Conservation (phyloP, 805 yeast genomes). For the Yamadazyma nakazawae region DNA sequence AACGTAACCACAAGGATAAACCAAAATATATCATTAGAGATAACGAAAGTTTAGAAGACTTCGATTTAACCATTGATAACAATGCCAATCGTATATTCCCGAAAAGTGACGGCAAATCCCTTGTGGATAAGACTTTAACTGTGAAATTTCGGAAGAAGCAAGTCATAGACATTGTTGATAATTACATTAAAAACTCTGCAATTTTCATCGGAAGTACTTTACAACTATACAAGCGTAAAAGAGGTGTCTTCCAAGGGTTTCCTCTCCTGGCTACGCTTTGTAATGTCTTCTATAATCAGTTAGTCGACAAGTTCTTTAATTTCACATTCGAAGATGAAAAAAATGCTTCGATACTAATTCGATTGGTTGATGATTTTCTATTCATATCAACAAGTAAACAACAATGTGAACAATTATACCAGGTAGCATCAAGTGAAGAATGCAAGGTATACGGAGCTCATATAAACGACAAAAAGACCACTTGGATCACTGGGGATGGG, state of each 20-base stretch:
- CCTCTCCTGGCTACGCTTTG: constrained; percentile 73
- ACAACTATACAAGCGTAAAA: constrained; percentile 38
- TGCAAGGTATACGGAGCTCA: constrained; percentile 33
- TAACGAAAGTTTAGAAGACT: constrained; percentile 12
- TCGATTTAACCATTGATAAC: not conserved
- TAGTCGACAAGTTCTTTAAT: constrained; percentile 42
- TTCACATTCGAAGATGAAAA: constrained; percentile 1
- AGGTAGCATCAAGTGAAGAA: constrained; percentile 16
- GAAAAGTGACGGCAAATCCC: not conserved
- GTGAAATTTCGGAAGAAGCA: constrained; percentile 39
- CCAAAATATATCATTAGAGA: constrained; percentile 13
- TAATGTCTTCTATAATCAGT: constrained; percentile 63
- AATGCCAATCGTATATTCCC: not conserved
- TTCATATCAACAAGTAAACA: constrained; percentile 49
- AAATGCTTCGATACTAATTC: constrained; percentile 33
- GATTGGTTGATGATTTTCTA: constrained; percentile 85
- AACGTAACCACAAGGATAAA: constrained; percentile 4
- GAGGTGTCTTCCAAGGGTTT: constrained; percentile 85
- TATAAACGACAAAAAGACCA: constrained; percentile 30
- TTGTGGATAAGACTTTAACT: constrained; percentile 23
- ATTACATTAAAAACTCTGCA: constrained; percentile 54
- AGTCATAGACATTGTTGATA: constrained; percentile 41
- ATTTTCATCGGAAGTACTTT: constrained; percentile 38
- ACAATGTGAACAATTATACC: constrained; percentile 18
- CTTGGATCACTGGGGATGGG: constrained; percentile 12